phyloP scores from a whole-genome alignment of 148 eudicot genomes.

The Diospyros lotus region DNA sequence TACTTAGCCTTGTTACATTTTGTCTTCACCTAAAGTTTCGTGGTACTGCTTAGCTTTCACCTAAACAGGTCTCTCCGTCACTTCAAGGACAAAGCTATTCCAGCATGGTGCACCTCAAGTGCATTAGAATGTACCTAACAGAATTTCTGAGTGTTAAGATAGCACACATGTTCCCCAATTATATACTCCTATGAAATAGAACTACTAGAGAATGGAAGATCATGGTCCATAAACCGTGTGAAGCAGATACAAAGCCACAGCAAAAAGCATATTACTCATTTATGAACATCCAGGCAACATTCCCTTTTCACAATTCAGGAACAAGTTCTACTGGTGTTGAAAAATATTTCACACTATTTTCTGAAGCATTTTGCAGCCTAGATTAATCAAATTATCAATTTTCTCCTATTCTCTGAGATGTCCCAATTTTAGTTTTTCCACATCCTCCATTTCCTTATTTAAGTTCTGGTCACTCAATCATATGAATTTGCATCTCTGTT shows the following conservation, averaged over 20 bases:
- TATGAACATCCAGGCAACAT: too few relatives aligned
- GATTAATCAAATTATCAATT: neutral
- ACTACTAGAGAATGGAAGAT: neutral
- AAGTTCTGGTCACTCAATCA: neutral
- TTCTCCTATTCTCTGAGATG: neutral
- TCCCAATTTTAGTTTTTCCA: too few relatives aligned
- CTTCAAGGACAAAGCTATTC: slow-evolving; percentile 20
- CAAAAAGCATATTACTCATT: too few relatives aligned
- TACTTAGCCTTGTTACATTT: slow-evolving; percentile 37
- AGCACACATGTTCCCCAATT: neutral
- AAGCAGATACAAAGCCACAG: neutral
- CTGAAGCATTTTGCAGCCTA: neutral
- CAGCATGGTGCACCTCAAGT: slow-evolving; percentile 19
- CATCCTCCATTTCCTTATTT: neutral
- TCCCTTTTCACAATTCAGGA: too few relatives aligned
- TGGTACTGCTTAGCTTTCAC: slow-evolving; percentile 52
- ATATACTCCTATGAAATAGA: neutral
- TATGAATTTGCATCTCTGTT: neutral
- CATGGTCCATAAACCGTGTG: too few relatives aligned
- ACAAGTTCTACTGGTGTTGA: neutral
- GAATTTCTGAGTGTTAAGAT: neutral
- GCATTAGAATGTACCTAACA: slow-evolving; percentile 19
- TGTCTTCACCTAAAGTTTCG: slow-evolving; percentile 48
- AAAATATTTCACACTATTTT: neutral
- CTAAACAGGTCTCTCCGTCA: slow-evolving; percentile 44